Evolutionary conservation across 805 yeast species (phyloP), one percentile per base, ranked within the genome.

Genomic region (Metschnikowia kofuensis): DNA sequence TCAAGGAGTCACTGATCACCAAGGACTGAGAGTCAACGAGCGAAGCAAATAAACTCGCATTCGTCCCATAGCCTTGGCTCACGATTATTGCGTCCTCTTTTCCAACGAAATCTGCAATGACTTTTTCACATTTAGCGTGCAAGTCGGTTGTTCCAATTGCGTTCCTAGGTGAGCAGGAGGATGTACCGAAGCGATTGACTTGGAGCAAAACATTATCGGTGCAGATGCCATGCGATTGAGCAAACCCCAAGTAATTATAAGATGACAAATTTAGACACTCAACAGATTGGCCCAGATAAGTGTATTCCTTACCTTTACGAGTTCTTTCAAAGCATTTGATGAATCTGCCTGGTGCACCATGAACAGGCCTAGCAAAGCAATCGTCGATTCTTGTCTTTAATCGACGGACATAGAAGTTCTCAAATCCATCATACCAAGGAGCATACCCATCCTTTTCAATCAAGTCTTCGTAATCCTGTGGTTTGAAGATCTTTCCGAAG

Each of bases 41-140:
- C 2, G 96, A 80, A 29, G 89, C 75, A 64, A 94, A 92, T 47
- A 94, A 74, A 59, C 85, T 83, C 15, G 96, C 96, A 65, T 94
- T 94, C 5, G 99, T 94, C 58, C 96, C 94, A 65, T 89, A 94
- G 49, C 99, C 99, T 87, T 89, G 94, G 38, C 95, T 85, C 57
- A 89, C 87, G 28, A 94, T 69, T 62, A 90, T 72, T 4, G 96
- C 80, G 56, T 87, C 96, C 53, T 91, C 96, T 64, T 89, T 89
- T 27, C 97, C 97, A 27, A 92, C 82, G 65, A 92, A 94, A 26
- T 82, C 75, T 28, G 99, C 96, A 51, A 90, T 75, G 35, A 84
- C 77, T 50, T 65, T 68, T 70, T 94, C 99, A 49, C 96, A 85
- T 52, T 80, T 77, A 35, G 68, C 57, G 62, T 87, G 96, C 57